Evolutionary conservation across 495 filamentous ascomycete genomes (phyloP).

Genomic region (Astrocystis sublimbata): DNA sequence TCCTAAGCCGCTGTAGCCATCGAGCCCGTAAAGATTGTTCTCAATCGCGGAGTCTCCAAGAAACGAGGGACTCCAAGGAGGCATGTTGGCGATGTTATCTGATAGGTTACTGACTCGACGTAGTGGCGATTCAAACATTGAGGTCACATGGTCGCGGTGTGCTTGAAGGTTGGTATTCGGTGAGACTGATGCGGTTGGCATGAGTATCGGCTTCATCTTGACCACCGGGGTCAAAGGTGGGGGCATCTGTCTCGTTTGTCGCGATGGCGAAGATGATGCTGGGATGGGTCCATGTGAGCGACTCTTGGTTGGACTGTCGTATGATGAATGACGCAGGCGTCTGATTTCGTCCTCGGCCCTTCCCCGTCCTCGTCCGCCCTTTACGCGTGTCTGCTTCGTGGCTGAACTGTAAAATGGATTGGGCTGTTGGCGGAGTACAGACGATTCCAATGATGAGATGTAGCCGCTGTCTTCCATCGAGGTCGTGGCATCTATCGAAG

Average conservation of each 20-base stretch:
- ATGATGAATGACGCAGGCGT: conserved; percentile 86
- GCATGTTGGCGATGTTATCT: conserved; percentile 46
- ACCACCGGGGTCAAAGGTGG: conserved; percentile 84
- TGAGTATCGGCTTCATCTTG: conserved; percentile 78
- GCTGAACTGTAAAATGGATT: conserved; percentile 70
- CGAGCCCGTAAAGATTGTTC: background rate
- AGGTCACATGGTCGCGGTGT: conserved; percentile 82
- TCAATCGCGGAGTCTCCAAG: conserved; percentile 28
- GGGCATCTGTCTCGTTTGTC: conserved; percentile 61
- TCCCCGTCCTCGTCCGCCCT: conserved; percentile 85
- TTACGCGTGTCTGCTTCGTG: conserved; percentile 73
- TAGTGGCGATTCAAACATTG: conserved; percentile 85
- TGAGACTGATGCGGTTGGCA: conserved; percentile 83
- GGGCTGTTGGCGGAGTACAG: conserved; percentile 69
- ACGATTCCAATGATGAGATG: conserved; percentile 96
- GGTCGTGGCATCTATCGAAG: conserved; percentile 71
- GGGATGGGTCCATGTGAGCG: conserved; percentile 46
- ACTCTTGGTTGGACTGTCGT: conserved; percentile 82
- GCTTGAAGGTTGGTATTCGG: conserved; percentile 93
- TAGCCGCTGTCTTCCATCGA: conserved; percentile 94
- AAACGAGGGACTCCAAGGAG: conserved; percentile 78
- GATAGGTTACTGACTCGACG: conserved; percentile 62
- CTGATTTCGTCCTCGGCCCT: conserved; percentile 94
- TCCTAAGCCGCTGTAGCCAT: background rate
- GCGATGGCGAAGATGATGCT: conserved; percentile 61